These are phyloP conservation scores for Isabelozyma gotoi DNA, from an alignment of 805 yeast genomes.

Conservation along the genomic window DNA sequence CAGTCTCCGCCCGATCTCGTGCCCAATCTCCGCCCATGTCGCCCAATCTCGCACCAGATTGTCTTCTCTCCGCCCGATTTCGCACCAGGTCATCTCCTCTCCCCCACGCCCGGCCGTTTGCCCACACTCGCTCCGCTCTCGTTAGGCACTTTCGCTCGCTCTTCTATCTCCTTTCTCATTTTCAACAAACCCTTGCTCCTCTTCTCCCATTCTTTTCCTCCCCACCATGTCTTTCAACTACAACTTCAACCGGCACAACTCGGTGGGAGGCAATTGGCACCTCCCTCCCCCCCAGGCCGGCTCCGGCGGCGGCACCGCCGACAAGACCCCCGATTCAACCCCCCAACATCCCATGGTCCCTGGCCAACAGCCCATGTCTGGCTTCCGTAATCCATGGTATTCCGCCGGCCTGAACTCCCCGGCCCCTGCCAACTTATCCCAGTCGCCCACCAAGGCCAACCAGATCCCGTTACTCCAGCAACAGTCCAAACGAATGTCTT, in stretches of 20 bases:
- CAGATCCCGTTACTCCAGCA: conserved; percentile 29
- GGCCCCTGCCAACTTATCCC: conserved; percentile 14
- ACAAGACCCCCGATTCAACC: conserved; percentile 4
- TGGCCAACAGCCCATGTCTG: conserved; percentile 14
- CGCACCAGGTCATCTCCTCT: too few relatives aligned
- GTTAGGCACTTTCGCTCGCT: background rate
- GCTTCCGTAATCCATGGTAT: conserved; percentile 47
- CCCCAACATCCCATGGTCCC: conserved; percentile 1
- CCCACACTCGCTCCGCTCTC: background rate
- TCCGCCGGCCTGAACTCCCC: conserved; percentile 14
- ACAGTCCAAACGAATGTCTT: conserved; percentile 30
- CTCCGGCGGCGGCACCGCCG: conserved; percentile 1
- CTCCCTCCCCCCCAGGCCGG: conserved; percentile 28
- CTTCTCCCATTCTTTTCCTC: background rate
- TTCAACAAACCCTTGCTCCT: too few relatives aligned
- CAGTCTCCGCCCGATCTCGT: too few relatives aligned
- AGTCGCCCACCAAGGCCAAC: conserved; percentile 26
- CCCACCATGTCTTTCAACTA: conserved; percentile 29
- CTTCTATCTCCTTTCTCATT: too few relatives aligned
- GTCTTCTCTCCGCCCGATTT: background rate
- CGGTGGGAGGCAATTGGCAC: conserved; percentile 40
- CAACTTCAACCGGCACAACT: conserved; percentile 34
- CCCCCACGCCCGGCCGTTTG: background rate
- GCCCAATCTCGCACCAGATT: background rate
- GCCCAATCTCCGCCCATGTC: too few relatives aligned